Evolutionary conservation across 345 rosid species (phyloP).

Genomic region (Brassica napus): Da-Ae NC_063449.1:47780001-47780500

Average conservation of each 20-base stretch:
- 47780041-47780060: conserved; percentile 7
- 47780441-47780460: conserved; percentile 25
- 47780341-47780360: conserved; percentile 13
- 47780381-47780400: not conserved
- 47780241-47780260: conserved; percentile 29
- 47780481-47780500: not conserved
- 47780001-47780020: not conserved
- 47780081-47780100: conserved; percentile 34
- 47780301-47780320: conserved; percentile 21
- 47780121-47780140: conserved; percentile 27
- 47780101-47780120: conserved; percentile 41
- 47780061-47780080: conserved; percentile 14
- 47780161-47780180: conserved; percentile 3
- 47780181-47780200: conserved; percentile 23
- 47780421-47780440: not conserved
- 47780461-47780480: not conserved
- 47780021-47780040: not conserved
- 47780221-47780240: conserved; percentile 38
- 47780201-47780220: conserved; percentile 48
- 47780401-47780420: not conserved
- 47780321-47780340: conserved; percentile 10
- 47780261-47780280: conserved; percentile 36
- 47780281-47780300: conserved; percentile 32
- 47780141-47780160: conserved; percentile 22
- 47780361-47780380: not conserved